Evolutionary conservation across 352 stramenopile genomes (phyloP), one percentile per base, ranked within the genome.

Genomic region (Phytophthora hybrid): DNA sequence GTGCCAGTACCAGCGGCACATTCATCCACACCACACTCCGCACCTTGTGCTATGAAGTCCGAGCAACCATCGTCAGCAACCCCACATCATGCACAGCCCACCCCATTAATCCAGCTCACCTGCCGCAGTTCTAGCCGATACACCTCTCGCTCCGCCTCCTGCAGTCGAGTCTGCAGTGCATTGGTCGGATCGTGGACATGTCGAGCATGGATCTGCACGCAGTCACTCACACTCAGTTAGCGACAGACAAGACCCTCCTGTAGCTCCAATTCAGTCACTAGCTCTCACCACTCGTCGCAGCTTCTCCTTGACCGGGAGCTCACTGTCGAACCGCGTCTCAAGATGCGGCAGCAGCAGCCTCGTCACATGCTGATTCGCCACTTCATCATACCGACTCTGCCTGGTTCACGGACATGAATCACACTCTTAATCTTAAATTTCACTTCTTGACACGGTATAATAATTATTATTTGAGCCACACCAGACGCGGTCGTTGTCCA

Each of bases 101-200:
- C 7, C n/a, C 11, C 5, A 54, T 41, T 3, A 2, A 32, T 41
- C 14, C 26, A 67, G 6, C 53, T 41, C 55, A 89, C 82, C 66
- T 88, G 80, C 70, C 66, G 78, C 37, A 77, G 49, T 4, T 78
- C 44, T 6, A 78, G 51, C 23, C 69, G 77, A 63, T 82, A 83
- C 16, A 71, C 66, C 16, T 81, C 74, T 3, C 63, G 71, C 62
- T 90, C 81, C 3, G 83, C 81, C 23, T 88, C 79, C 4, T 73
- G 83, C 41, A 90, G 66, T 11, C 83, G 81, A 10, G 66, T 53
- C 55, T 88, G 72, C 62, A 90, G 62, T 4, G 79, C 70, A 71
- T 84, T 84, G 4, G 83, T 89, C 19, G 81, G 81, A 49, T 90
- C 81, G 16, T 88, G 67, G 11, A 86, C 66, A 53, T 65, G 76